Percentiles rank a stretch among this genome's conserved stretches.
Conservation (phyloP, 139 green algal species). For the Trebouxia sp. region DNA sequence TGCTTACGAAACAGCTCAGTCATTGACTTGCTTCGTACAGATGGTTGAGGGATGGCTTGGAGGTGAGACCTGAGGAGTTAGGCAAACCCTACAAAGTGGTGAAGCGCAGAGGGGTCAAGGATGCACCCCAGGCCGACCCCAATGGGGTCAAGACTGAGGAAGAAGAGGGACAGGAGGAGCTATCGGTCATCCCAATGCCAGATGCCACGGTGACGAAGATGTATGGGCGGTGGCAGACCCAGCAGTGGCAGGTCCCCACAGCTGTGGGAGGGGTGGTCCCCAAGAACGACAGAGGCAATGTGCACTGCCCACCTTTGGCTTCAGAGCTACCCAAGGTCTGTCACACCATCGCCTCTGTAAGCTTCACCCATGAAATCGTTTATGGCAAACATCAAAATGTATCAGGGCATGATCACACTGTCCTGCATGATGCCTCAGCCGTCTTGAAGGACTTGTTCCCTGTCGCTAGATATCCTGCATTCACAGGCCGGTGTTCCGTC, state of each 20-base stretch:
- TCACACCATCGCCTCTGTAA: neutral
- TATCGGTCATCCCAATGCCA: neutral
- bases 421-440: too few relatives aligned
- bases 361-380: too few relatives aligned
- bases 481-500: too few relatives aligned
- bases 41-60: slow-evolving; percentile 50
- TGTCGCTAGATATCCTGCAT: too few relatives aligned
- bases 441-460: too few relatives aligned
- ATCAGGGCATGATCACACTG: too few relatives aligned
- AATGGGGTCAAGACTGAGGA: neutral
- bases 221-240: slow-evolving; percentile 89
- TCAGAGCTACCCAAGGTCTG: slow-evolving; percentile 59
- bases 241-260: slow-evolving; percentile 47
- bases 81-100: slow-evolving; percentile 60
- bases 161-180: slow-evolving; percentile 10
- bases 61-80: slow-evolving; percentile 65
- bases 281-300: slow-evolving; percentile 78
- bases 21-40: neutral
- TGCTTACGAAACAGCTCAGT: too few relatives aligned
- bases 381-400: too few relatives aligned
- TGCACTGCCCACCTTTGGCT: slow-evolving; percentile 79
- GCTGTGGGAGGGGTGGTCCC: slow-evolving; percentile 75
- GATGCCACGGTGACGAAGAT: slow-evolving; percentile 38
- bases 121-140: neutral
- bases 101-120: slow-evolving; percentile 53